Conservation (phyloP, 345 rosid species). For the Aquilaria malaccensis region DNA sequence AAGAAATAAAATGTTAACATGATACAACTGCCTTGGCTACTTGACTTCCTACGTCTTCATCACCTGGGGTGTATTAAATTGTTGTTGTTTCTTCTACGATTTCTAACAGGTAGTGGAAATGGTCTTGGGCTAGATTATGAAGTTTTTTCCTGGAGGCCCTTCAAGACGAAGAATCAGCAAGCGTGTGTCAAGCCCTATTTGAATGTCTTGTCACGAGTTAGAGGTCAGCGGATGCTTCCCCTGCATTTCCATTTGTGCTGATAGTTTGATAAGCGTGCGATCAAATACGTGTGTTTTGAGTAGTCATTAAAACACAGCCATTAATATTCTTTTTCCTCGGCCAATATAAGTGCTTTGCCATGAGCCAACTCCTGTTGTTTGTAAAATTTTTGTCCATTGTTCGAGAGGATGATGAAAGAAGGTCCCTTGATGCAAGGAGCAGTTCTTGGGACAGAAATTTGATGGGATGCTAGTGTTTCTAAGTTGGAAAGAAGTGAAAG, state of each 20-base stretch:
- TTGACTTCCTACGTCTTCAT: too few relatives aligned
- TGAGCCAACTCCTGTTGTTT: constrained; percentile 8
- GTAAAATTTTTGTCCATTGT: constrained; percentile 10
- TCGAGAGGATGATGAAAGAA: constrained; percentile 20
- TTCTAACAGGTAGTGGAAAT: constrained; percentile 81
- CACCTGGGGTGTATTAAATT: neutral
- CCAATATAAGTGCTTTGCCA: constrained; percentile 12
- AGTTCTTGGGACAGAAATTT: neutral
- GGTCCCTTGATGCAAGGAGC: constrained; percentile 10
- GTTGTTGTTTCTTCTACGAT: neutral
- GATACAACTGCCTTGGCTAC: too few relatives aligned
- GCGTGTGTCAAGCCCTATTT: constrained; percentile 41
- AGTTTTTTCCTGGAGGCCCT: constrained; percentile 94
- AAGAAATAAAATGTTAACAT: too few relatives aligned
- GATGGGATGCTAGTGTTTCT: constrained; percentile 1
- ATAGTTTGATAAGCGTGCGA: constrained; percentile 17
- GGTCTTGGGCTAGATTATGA: constrained; percentile 98
- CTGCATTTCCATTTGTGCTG: constrained; percentile 11
- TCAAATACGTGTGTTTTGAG: neutral
- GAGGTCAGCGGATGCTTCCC: constrained; percentile 1
- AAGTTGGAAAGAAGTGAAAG: constrained; percentile 8
- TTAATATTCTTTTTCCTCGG: constrained; percentile 24
- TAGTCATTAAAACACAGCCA: constrained; percentile 15
- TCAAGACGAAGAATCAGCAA: constrained; percentile 81
- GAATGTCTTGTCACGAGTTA: constrained; percentile 10